These are phyloP conservation scores for Metschnikowia peoriensis DNA, from an alignment of 805 yeast species.

Conservation along the genomic window DNA sequence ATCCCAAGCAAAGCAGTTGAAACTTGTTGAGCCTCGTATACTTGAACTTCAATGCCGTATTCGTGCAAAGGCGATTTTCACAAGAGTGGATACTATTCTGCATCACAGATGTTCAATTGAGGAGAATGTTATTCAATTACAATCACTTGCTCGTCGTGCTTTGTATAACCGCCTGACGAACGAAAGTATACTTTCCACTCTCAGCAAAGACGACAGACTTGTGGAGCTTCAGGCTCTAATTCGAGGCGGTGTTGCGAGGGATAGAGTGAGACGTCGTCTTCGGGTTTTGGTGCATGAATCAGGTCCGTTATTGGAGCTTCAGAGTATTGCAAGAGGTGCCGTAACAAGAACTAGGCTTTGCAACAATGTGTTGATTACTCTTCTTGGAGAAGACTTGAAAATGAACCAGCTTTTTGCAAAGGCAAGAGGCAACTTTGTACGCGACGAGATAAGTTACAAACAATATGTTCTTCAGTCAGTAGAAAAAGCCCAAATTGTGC, in stretches of 20 bases:
- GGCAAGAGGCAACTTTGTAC: slow-evolving; percentile 41
- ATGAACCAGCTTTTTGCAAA: slow-evolving; percentile 42
- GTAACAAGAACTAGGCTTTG: slow-evolving; percentile 41
- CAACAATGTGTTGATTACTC: slow-evolving; percentile 41
- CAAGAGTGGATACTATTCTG: slow-evolving; percentile 20
- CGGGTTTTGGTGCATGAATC: slow-evolving; percentile 7
- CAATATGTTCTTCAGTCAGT: slow-evolving; percentile 17
- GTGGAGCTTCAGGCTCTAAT: slow-evolving; percentile 37
- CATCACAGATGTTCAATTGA: slow-evolving; percentile 12
- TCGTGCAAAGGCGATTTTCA: slow-evolving; percentile 36
- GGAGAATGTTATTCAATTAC: slow-evolving; percentile 27
- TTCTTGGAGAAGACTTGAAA: slow-evolving; percentile 37
- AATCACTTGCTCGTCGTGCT: slow-evolving; percentile 29
- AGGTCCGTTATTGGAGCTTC: slow-evolving; percentile 29
- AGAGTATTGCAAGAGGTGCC: slow-evolving; percentile 46
- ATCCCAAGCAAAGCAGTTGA: not conserved
- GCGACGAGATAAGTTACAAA: slow-evolving; percentile 25
- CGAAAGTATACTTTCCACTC: slow-evolving; percentile 19
- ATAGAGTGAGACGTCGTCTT: slow-evolving; percentile 17
- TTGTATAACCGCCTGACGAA: slow-evolving; percentile 21
- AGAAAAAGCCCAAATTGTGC: slow-evolving; percentile 26
- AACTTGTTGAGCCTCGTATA: not conserved
- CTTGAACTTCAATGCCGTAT: slow-evolving; percentile 38
- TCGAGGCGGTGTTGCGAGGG: slow-evolving; percentile 37
- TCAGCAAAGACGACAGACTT: slow-evolving; percentile 18